Conservation (phyloP, 2,329 filamentous ascomycete species). For the Fusarium armeniacum region DNA sequence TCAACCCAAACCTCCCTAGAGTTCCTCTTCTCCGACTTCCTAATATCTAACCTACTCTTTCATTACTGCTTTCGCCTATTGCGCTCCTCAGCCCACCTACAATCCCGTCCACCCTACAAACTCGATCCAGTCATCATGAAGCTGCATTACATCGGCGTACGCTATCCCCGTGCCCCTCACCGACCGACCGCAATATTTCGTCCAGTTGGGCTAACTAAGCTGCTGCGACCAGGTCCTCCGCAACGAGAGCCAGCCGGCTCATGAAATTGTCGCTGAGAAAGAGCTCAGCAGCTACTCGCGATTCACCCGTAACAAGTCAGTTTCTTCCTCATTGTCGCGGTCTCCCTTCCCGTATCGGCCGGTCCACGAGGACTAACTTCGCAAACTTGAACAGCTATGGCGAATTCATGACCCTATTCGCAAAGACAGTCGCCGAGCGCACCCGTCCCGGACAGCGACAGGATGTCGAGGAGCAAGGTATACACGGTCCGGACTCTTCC, state of each 20-base stretch:
- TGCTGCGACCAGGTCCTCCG: conserved; percentile 75
- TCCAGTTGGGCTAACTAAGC: conserved; percentile 44
- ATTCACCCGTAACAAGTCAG: conserved; percentile 81
- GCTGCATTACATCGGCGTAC: conserved; percentile 88
- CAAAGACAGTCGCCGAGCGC: conserved; percentile 88
- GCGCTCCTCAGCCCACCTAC: neutral
- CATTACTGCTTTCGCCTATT: conserved; percentile 1
- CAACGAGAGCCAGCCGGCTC: conserved; percentile 80
- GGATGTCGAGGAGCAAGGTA: conserved; percentile 86
- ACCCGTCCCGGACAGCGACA: conserved; percentile 86
- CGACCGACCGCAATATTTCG: conserved; percentile 42
- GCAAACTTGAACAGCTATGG: conserved; percentile 57
- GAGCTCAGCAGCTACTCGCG: conserved; percentile 83
- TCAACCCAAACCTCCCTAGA: conserved; percentile 26
- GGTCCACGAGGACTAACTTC: conserved; percentile 25
- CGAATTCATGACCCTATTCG: conserved; percentile 85
- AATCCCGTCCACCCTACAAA: conserved; percentile 9
- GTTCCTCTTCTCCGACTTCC: conserved; percentile 26
- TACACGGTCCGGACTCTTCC: neutral
- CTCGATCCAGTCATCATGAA: conserved; percentile 73
- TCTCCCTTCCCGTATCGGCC: neutral
- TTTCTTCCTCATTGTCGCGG: conserved; percentile 26
- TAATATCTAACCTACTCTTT: conserved; percentile 10
- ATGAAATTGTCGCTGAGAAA: conserved; percentile 82
- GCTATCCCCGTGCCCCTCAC: conserved; percentile 54